These are phyloP conservation scores for Solanum pinnatisectum DNA, from an alignment of 257 asterid species.

Conservation along the genomic window DNA sequence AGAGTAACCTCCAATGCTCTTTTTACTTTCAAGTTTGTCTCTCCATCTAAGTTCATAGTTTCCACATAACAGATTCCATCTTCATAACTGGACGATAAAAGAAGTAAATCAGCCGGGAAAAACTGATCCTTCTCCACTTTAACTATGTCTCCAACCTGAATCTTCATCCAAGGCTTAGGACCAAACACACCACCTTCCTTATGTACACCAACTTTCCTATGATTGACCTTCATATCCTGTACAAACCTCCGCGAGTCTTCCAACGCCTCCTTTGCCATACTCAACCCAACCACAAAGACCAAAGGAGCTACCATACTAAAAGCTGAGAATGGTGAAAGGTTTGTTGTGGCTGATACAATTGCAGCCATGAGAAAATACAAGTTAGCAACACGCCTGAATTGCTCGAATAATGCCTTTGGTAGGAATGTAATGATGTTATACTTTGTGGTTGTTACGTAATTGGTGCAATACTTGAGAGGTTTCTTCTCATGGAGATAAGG, in stretches of 20 bases:
- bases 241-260: slow-evolving; percentile 89
- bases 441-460: slow-evolving; percentile 82
- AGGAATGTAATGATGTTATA: slow-evolving; percentile 71
- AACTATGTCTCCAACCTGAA: slow-evolving; percentile 80
- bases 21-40: slow-evolving; percentile 89
- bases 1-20: slow-evolving; percentile 62
- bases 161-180: slow-evolving; percentile 69
- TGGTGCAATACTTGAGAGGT: slow-evolving; percentile 60
- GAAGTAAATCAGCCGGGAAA: slow-evolving; percentile 90
- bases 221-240: slow-evolving; percentile 90
- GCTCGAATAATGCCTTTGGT: slow-evolving; percentile 92
- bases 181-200: slow-evolving; percentile 58
- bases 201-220: slow-evolving; percentile 57
- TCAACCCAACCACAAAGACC: slow-evolving; percentile 85
- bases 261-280: slow-evolving; percentile 93
- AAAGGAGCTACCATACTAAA: slow-evolving; percentile 87
- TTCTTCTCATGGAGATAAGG: slow-evolving; percentile 56
- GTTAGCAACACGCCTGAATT: slow-evolving; percentile 89
- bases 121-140: slow-evolving; percentile 85
- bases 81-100: slow-evolving; percentile 76
- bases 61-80: slow-evolving; percentile 96
- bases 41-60: slow-evolving; percentile 96
- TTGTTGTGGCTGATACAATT: slow-evolving; percentile 66
- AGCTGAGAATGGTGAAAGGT: slow-evolving; percentile 60
- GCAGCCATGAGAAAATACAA: slow-evolving; percentile 89